A percentile compares a stretch with the other conserved stretches of the same genome.
phyloP scores from a whole-genome alignment of 2,329 filamentous ascomycete genomes.

The Penicillium fuscoglaucum region DNA sequence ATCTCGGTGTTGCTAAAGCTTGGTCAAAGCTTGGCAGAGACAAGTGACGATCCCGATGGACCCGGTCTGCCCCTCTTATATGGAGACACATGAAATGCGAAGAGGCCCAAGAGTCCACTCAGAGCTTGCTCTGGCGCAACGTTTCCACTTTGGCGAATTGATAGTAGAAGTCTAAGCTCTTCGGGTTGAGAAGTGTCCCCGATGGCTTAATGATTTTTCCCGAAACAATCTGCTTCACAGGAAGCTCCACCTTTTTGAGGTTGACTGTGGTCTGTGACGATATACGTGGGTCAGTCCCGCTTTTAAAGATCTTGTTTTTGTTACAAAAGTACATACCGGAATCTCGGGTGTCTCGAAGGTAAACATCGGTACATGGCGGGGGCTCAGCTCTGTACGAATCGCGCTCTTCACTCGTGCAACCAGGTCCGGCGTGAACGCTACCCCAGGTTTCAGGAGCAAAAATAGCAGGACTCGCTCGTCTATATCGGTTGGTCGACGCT shows the following conservation, averaged over 20 bases:
- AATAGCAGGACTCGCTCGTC: slow-evolving; percentile 64
- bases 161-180: slow-evolving; percentile 75
- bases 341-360: slow-evolving; percentile 80
- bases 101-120: slow-evolving; percentile 4
- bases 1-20: slow-evolving; percentile 15
- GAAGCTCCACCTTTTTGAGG: slow-evolving; percentile 79
- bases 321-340: slow-evolving; percentile 44
- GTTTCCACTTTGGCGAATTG: slow-evolving; percentile 72
- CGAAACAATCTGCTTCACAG: slow-evolving; percentile 80
- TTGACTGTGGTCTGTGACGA: slow-evolving; percentile 69
- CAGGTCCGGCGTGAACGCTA: slow-evolving; percentile 36
- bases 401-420: slow-evolving; percentile 59
- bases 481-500: slow-evolving; percentile 60
- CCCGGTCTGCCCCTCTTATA: slow-evolving; percentile 11
- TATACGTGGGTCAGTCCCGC: slow-evolving; percentile 49
- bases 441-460: slow-evolving; percentile 53
- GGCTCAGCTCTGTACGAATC: slow-evolving; percentile 66
- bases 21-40: slow-evolving; percentile 27
- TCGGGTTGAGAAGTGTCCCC: slow-evolving; percentile 73
- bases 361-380: slow-evolving; percentile 74
- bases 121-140: slow-evolving; percentile 27
- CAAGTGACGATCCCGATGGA: slow-evolving; percentile 13
- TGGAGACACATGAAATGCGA: slow-evolving; percentile 8
- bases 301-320: slow-evolving; percentile 55
- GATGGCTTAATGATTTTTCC: slow-evolving; percentile 71